Evolutionary conservation across 106 monocot species (phyloP), one percentile per base, ranked within the genome.

Genomic region (Xerophyta viscosa): DNA sequence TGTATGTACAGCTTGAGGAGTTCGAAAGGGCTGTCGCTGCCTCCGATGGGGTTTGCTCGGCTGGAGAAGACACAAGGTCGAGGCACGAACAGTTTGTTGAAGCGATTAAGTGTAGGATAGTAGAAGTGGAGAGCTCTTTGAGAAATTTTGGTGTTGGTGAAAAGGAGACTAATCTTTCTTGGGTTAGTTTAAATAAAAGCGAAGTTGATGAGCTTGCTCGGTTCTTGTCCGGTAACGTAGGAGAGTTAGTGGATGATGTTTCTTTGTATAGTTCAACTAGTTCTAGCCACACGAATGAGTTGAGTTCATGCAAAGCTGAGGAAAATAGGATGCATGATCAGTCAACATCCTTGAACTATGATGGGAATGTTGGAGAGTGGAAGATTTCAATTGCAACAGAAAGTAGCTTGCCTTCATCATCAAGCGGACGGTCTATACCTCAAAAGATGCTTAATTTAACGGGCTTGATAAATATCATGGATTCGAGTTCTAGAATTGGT

Each of bases 401-500:
- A 27, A 64, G 64, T 33, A 49, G 31, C 21, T 36, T 64, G 54
- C 18, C 9, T 5, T 64, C 14, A 45, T 75, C 66, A 12, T 56
- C 47, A n/a, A 59, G 70, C 12, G 76, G 55, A 1, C 42, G 23
- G 9, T 49, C 71, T 27, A 58, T 57, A 8, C 39, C 67, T 42
- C 65, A 62, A 8, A 76, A 57, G 48, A 55, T 70, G 8, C 50
- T 50, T 20, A 70, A 75, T 29, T 56, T 76, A 9, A 64, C 69
- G 46, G 65, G 52, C 1, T 63, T 83, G 25, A 46, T 31, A 21
- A 51, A 49, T 26, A 47, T 64, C 19, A 22, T 76, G 19, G 79
- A 83, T 39, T 66, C 76, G 12, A 55, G 57, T 20, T 37, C 70
- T 41, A 83, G 61, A 48, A 64, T 49, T 29, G 83, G 72, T 4